Evolutionary conservation across 2,329 filamentous ascomycete species (phyloP).

Genomic region (Niveomyces coronatus): DNA sequence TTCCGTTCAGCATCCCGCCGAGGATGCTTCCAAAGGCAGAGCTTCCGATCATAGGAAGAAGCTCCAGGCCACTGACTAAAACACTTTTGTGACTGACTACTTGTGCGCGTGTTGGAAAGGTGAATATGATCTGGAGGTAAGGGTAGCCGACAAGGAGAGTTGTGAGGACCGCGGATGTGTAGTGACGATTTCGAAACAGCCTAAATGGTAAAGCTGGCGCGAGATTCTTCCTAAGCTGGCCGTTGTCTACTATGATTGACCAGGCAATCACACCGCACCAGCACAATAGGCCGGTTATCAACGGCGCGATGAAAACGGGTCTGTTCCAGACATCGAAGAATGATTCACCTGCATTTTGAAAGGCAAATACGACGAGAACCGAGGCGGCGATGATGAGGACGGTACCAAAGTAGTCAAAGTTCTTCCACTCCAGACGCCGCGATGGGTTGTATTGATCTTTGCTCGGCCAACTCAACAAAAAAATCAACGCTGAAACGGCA

Average conservation of each 20-base stretch:
- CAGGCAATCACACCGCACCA: constrained; percentile 20
- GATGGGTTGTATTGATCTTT: constrained; percentile 27
- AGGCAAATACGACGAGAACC: constrained; percentile 46
- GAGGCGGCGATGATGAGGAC: constrained; percentile 42
- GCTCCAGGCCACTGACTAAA: constrained; percentile 37
- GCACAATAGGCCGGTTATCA: constrained; percentile 19
- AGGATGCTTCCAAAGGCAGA: constrained; percentile 34
- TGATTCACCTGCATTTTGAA: constrained; percentile 38
- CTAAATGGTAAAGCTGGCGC: constrained; percentile 35
- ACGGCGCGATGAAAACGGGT: constrained; percentile 22
- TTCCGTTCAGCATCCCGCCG: constrained; percentile 31
- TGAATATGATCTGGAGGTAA: constrained; percentile 38
- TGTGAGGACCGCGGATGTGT: constrained; percentile 30
- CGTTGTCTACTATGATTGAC: constrained; percentile 15
- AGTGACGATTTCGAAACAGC: constrained; percentile 37
- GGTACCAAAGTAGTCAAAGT: constrained; percentile 44
- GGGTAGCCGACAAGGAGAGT: constrained; percentile 41
- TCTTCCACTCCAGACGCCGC: constrained; percentile 32
- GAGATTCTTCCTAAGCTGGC: constrained; percentile 13
- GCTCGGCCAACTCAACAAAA: constrained; percentile 40
- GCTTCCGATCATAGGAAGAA: constrained; percentile 42
- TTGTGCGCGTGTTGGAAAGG: constrained; percentile 39
- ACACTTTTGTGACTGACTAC: constrained; percentile 37
- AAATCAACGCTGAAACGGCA: constrained; percentile 32
- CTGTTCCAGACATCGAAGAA: constrained; percentile 31